A percentile compares a stretch with the other conserved stretches of the same genome.
Conservation (phyloP, 352 stramenopile genomes). For the Phytophthora colocasiae region DNA sequence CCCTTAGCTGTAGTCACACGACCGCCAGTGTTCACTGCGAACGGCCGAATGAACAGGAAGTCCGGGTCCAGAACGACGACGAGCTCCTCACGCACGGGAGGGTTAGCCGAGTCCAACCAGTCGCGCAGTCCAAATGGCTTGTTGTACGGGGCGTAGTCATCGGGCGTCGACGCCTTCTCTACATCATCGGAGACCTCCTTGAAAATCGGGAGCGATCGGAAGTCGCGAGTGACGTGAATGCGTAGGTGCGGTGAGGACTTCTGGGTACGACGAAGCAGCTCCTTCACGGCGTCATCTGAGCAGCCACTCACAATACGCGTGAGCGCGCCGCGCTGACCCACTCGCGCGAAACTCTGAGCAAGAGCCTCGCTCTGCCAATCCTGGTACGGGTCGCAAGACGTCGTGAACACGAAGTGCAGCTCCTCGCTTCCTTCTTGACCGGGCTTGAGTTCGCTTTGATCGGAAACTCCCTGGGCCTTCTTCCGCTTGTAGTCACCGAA, state of each 20-base stretch:
- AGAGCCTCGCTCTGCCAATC: constrained; percentile 83
- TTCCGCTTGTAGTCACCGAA: constrained; percentile 64
- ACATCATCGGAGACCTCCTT: constrained; percentile 30
- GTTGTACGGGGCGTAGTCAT: constrained; percentile 69
- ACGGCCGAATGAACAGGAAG: constrained; percentile 76
- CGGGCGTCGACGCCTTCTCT: constrained; percentile 35
- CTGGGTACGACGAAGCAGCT: constrained; percentile 43
- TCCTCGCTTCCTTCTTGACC: constrained; percentile 60
- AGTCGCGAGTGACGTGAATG: constrained; percentile 68
- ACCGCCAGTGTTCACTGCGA: constrained; percentile 64
- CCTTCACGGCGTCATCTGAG: constrained; percentile 45
- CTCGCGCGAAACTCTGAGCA: constrained; percentile 64
- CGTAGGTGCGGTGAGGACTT: constrained; percentile 52
- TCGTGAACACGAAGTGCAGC: constrained; percentile 82
- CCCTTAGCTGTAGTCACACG: constrained; percentile 60
- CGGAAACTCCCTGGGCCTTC: constrained; percentile 8
- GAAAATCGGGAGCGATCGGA: constrained; percentile 42
- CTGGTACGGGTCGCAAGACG: constrained; percentile 63
- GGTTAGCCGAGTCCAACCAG: constrained; percentile 73
- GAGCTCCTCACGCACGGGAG: constrained; percentile 54
- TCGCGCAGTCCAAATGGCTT: constrained; percentile 78
- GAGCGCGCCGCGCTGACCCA: constrained; percentile 63
- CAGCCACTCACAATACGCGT: constrained; percentile 81
- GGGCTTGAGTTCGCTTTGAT: constrained; percentile 30
- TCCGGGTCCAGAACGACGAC: constrained; percentile 77